Evolutionary conservation across 2,329 filamentous ascomycete genomes (phyloP), one percentile per base, ranked within the genome.

Genomic region (Xylariaceae sp.): DNA sequence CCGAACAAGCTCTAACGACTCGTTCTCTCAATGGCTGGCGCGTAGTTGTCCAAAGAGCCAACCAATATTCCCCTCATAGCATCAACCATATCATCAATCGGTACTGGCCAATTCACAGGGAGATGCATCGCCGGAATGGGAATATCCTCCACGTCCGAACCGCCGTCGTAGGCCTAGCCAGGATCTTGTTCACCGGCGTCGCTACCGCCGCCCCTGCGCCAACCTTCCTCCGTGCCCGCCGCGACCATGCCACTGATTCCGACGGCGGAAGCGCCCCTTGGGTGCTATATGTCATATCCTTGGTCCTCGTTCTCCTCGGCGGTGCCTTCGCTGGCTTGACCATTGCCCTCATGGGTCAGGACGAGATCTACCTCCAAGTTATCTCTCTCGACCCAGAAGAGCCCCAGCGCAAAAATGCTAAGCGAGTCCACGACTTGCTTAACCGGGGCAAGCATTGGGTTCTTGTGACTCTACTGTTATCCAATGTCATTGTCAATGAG

Each of bases 401-500:
- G 44, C 75, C 83, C n/a, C 92, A 97, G 69, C 85, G 84, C 61
- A 88, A 83, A 62, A 89, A 96, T 63, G 93, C 93, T 1, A 80
- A 79, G 45, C 85, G 82, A 53, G 93, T 98, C 10, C 76, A 93
- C 56, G 76, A 82, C 35, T 73, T 98, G 22, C 71, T 98, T 45
- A 82, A 88, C 54, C 86, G 80, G 58, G 93, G 93, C 59, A 98
- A 98, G 67, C 93, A 98, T 68, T 98, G 93, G 93, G 92, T 98
- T 17, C 74, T 98, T 46, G 93, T 98, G 43, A 97, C 93, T 3
- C 72, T 98, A 21, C 78, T 98, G 6, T 74, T 98, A 45, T 90
- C 90, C 66, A 98, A 98, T 66, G 93, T 98, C 62, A 94, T 98
- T 59, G 95, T 94, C 55, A 97, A 98, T 67, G 93, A 97, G 70